These are phyloP conservation scores for Fusarium keratoplasticum DNA, from an alignment of 2,329 filamentous ascomycete species.

Conservation along the genomic window DNA sequence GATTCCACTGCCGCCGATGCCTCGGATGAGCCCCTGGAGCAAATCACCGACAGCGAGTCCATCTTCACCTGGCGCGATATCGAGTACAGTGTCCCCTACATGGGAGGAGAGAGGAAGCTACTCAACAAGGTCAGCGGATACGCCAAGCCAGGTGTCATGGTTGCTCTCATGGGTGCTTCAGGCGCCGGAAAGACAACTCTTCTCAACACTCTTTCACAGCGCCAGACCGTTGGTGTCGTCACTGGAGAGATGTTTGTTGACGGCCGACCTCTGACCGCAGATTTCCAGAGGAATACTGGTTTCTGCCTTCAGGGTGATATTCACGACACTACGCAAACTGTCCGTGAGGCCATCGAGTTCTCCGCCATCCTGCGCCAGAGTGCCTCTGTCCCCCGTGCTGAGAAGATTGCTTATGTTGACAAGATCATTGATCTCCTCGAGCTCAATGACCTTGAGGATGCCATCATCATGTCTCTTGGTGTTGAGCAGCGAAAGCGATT, in stretches of 20 bases:
- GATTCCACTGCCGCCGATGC: slow-evolving; percentile 6
- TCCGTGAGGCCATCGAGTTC: slow-evolving; percentile 73
- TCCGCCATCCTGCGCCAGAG: slow-evolving; percentile 72
- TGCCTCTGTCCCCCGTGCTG: slow-evolving; percentile 62
- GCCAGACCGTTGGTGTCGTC: slow-evolving; percentile 79
- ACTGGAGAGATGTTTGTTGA: slow-evolving; percentile 82
- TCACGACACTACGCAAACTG: slow-evolving; percentile 72
- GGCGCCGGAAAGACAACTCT: slow-evolving; percentile 88
- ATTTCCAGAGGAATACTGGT: slow-evolving; percentile 83
- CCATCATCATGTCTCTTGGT: slow-evolving; percentile 68
- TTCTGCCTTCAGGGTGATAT: slow-evolving; percentile 73
- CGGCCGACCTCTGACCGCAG: slow-evolving; percentile 73
- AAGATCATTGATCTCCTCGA: slow-evolving; percentile 74
- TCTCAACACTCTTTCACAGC: slow-evolving; percentile 79
- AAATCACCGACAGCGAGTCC: slow-evolving; percentile 46
- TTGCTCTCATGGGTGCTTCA: slow-evolving; percentile 83
- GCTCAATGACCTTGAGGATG: slow-evolving; percentile 71
- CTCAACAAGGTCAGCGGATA: slow-evolving; percentile 74
- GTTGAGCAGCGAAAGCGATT: slow-evolving; percentile 67
- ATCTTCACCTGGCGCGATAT: slow-evolving; percentile 79
- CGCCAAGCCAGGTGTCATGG: slow-evolving; percentile 82
- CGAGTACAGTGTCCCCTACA: slow-evolving; percentile 74
- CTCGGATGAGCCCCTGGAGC: slow-evolving; percentile 26
- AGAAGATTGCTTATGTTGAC: slow-evolving; percentile 75
- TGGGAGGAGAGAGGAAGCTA: slow-evolving; percentile 47